Evolutionary conservation across 805 yeast genomes (phyloP).

Genomic region (Cyberlindnera xishuangbannaensis): DNA sequence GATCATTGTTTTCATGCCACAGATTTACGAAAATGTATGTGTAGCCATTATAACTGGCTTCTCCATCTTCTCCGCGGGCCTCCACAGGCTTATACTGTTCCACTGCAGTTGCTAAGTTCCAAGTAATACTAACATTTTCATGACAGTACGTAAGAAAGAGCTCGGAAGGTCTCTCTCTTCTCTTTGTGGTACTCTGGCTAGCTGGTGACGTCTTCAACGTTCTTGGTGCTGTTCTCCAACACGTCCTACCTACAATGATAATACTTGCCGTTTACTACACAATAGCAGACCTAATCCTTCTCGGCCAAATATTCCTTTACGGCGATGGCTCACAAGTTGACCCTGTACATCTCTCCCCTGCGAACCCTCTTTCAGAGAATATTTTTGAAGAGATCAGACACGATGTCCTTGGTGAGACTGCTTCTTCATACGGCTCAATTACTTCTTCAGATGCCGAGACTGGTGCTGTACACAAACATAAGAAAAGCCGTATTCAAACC

Average conservation of each 20-base stretch:
- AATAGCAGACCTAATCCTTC: conserved; percentile 76
- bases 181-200: conserved; percentile 87
- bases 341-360: conserved; percentile 79
- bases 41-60: no score
- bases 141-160: conserved; percentile 60
- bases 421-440: conserved; percentile 10
- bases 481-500: conserved; percentile 24
- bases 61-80: no score
- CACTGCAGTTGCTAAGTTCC: no score
- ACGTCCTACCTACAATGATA: conserved; percentile 91
- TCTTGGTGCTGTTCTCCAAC: conserved; percentile 83
- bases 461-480: no score
- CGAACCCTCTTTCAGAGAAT: conserved; percentile 73
- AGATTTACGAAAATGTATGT: conserved; percentile 71
- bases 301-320: conserved; percentile 79
- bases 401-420: conserved; percentile 29
- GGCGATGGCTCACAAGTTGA: conserved; percentile 60
- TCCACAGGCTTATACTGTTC: no score
- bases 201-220: conserved; percentile 93
- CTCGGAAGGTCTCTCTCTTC: conserved; percentile 83
- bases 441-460: conserved; percentile 6
- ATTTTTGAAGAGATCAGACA: conserved; percentile 58
- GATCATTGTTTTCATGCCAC: conserved; percentile 97
- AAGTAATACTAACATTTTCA: no score
- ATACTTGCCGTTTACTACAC: conserved; percentile 91